A percentile compares a stretch with the other conserved stretches of the same genome.
These are phyloP conservation scores for Ganoderma lingzhi DNA, from an alignment of 1,284 basidiomycete species.

Conservation along the genomic window DNA sequence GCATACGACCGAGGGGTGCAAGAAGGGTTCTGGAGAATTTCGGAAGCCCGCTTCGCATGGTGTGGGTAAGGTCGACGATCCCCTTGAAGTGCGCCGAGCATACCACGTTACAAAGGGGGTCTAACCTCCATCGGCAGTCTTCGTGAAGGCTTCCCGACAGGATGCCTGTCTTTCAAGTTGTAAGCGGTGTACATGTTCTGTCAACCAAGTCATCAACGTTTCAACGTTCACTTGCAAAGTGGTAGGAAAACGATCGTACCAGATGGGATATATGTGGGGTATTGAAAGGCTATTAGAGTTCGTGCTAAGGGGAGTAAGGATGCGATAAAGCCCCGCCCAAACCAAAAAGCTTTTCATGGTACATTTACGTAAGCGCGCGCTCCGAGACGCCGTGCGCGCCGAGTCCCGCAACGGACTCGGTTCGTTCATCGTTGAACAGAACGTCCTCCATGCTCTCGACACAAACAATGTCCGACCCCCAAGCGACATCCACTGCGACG, in stretches of 20 bases:
- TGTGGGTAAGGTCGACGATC: not conserved
- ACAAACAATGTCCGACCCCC: constrained; percentile 29
- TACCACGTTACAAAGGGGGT: not conserved
- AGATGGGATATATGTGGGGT: not conserved
- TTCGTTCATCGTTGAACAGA: not conserved
- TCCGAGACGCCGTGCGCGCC: not conserved
- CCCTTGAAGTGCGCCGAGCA: not conserved
- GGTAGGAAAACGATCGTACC: not conserved
- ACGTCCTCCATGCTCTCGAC: constrained; percentile 31
- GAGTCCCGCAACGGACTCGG: not conserved
- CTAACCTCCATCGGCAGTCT: not conserved
- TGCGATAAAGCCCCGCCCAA: not conserved
- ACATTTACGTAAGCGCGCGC: constrained; percentile 7
- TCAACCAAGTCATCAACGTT: not conserved
- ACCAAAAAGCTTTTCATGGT: not conserved
- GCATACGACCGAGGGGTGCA: too few relatives aligned
- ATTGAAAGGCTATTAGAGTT: not conserved
- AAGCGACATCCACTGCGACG: constrained; percentile 21
- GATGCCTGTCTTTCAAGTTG: not conserved
- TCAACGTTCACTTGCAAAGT: not conserved
- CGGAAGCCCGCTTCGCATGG: not conserved
- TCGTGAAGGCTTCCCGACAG: not conserved
- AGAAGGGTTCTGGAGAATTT: not conserved
- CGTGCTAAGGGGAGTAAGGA: not conserved
- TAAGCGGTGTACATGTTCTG: not conserved